Evolutionary conservation across 768 basidiomycete genomes (phyloP), one percentile per base, ranked within the genome.

Genomic region (Leccinum subtestaceum): DNA sequence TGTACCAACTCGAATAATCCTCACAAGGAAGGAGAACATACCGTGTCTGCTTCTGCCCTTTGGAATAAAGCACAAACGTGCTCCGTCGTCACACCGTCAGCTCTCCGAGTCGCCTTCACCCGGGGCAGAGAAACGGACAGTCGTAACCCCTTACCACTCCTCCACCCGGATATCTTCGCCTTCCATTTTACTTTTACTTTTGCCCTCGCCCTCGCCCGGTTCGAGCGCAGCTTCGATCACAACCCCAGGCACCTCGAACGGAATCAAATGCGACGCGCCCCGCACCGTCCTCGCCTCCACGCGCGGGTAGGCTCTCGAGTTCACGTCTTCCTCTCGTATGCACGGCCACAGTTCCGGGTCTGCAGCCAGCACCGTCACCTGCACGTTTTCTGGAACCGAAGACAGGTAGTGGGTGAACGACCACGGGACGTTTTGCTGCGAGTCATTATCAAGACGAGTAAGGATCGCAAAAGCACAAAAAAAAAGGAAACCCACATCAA

Each of bases 401-500:
- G 6, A 29, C 2, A 67, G 32, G 2, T 32, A 40, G 49, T 59
- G 59, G 4, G 55, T 25, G 25, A 67, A 67, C 17, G 66, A 65
- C 68, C 68, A 67, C 13, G 65, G 63, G 1, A 15, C 3, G 49
- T 67, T 69, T 63, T 67, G 63, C 68, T 70, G 40, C 40, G 4
- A n/a, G n/a, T 40, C 3, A 8, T n/a, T 10, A 5, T 43, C 9
- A 19, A 8, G 11, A 31, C 31, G 31, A 31, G 31, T 11, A 10
- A 31, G 17, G 17, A 40, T 40, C 38, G n/a, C 38, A 40, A 19
- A 19, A 45, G 43, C 10, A 43, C 23, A 23, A 23, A 23, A 23
- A 21, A 23, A 19, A 45, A 11, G n/a, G 10, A 11, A 19, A 43
- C 40, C 1, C 10, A 19, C 40, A 43, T 43, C 40, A 11, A 43